These are phyloP conservation scores for Tolypocladium capitatum DNA, from an alignment of 2,329 filamentous ascomycete species.

Conservation along the genomic window DNA sequence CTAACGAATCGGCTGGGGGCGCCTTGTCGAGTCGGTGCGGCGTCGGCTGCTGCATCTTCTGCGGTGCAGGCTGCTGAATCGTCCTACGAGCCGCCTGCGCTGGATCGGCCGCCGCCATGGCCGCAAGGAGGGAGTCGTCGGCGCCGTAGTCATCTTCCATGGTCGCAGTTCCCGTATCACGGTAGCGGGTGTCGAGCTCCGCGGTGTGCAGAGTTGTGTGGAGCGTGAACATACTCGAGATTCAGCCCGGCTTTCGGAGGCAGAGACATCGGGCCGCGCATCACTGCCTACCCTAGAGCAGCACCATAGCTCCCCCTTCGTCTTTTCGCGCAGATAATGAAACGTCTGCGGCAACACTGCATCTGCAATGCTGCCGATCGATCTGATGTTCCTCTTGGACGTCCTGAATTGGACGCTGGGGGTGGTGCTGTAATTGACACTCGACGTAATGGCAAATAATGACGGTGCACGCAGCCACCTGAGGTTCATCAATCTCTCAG, in stretches of 20 bases:
- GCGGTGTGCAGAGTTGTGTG: background rate
- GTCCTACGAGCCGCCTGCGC: constrained; percentile 11
- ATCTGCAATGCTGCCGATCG: background rate
- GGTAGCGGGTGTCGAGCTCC: background rate
- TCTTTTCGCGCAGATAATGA: background rate
- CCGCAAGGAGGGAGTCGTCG: constrained; percentile 42
- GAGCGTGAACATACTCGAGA: background rate
- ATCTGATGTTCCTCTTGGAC: background rate
- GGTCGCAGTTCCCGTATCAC: background rate
- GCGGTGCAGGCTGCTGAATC: constrained; percentile 27
- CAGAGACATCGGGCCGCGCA: background rate
- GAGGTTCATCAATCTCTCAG: background rate
- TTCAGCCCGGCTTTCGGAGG: background rate
- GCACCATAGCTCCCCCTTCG: too few relatives aligned
- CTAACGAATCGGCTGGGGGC: constrained; percentile 25
- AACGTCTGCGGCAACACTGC: background rate
- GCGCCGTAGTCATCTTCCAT: constrained; percentile 45
- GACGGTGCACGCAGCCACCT: background rate
- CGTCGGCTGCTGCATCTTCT: constrained; percentile 30
- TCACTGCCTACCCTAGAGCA: background rate
- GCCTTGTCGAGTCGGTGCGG: constrained; percentile 43
- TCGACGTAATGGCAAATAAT: background rate
- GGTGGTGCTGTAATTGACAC: background rate
- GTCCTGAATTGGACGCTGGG: background rate
- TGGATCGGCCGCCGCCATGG: constrained; percentile 37